These are phyloP conservation scores for Elongisporangium prolatum DNA, from an alignment of 352 stramenopile species.

Conservation along the genomic window DNA sequence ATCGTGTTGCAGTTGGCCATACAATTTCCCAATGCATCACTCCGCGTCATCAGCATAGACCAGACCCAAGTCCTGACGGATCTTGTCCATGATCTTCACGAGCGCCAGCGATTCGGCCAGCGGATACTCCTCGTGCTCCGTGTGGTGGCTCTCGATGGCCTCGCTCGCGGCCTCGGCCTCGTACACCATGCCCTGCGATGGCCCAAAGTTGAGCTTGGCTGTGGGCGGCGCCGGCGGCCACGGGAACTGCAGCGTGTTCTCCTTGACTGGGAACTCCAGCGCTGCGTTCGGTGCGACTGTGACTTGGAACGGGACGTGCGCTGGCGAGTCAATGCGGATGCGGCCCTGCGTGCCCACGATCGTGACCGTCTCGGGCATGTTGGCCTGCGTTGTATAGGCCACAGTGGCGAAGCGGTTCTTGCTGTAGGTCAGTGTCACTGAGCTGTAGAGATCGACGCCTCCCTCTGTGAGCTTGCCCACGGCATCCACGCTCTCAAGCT, in stretches of 20 bases:
- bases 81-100: slow-evolving; percentile 55
- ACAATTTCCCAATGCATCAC: no score
- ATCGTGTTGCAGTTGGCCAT: no score
- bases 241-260: slow-evolving; percentile 15
- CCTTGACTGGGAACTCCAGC: slow-evolving; percentile 5
- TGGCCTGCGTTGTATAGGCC: slow-evolving; percentile 50
- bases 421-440: slow-evolving; percentile 47
- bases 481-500: slow-evolving; percentile 41
- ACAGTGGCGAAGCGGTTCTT: slow-evolving; percentile 41
- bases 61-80: slow-evolving; percentile 34
- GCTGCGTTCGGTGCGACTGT: slow-evolving; percentile 6
- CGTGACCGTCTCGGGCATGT: slow-evolving; percentile 59
- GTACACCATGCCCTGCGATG: slow-evolving; percentile 15
- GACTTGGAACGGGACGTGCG: slow-evolving; percentile 14
- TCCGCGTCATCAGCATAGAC: slow-evolving; percentile 6
- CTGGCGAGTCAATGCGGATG: slow-evolving; percentile 52
- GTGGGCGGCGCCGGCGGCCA: slow-evolving; percentile 6
- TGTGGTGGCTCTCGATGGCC: slow-evolving; percentile 26
- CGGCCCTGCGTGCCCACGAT: slow-evolving; percentile 73
- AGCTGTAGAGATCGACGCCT: slow-evolving; percentile 51
- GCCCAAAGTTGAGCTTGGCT: slow-evolving; percentile 2
- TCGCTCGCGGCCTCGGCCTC: slow-evolving; percentile 22
- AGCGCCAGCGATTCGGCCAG: slow-evolving; percentile 61
- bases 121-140: slow-evolving; percentile 49
- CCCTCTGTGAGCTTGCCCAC: slow-evolving; percentile 34